Base-by-base conservation (phyloP, 768 basidiomycete species). In the Leccinum uliginosum region DNA sequence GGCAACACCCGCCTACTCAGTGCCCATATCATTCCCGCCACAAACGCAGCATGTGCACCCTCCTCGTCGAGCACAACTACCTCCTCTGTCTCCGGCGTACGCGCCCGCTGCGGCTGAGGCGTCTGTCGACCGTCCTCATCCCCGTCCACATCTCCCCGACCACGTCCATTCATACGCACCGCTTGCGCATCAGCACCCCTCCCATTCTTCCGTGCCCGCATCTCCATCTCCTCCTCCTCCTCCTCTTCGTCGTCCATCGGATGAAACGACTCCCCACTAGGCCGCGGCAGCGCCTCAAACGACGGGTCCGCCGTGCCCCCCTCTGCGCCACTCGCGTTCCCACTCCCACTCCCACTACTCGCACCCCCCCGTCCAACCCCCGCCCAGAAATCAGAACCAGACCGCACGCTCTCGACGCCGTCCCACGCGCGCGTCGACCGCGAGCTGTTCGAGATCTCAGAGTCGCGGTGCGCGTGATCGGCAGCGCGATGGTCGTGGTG, bases 11-110 rank as follows among this genome's bases (percentile, higher is more conserved):
- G 78, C 62, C 89, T 74, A 54, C 85, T 91, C 61, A 93, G 67
- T 0, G 90, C 83, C 69, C 83, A 93, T 54, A 93, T 87, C 89
- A 93, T 92, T 8, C 90, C 91, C 0, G 87, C 85, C n/a, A 91
- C 81, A 62, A 91, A 91, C 3, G 89, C 90, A 56, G 89, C 86
- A 62, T 91, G 87, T 2, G 87, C 85, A 1, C 89, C 89, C 10
- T 85, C 80, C 61, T 91, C 89, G 64, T 91, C 90, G 8, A 84
- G 21, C 30, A 17, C 73, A 7, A 17, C 73, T 17, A 77, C 79
- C 47, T 74, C 74, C 3, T 63, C 66, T 9, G 74, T 21, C 10
- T 55, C 55, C 1, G 14, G 14, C 5, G n/a, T n/a, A n/a, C n/a
- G n/a, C n/a, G n/a, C n/a, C n/a, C 32, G 55, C 27, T 55, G 56